Evolutionary conservation across 2,329 filamentous ascomycete genomes (phyloP), one percentile per base, ranked within the genome.

Genomic region (Colletotrichum sp.): DNA sequence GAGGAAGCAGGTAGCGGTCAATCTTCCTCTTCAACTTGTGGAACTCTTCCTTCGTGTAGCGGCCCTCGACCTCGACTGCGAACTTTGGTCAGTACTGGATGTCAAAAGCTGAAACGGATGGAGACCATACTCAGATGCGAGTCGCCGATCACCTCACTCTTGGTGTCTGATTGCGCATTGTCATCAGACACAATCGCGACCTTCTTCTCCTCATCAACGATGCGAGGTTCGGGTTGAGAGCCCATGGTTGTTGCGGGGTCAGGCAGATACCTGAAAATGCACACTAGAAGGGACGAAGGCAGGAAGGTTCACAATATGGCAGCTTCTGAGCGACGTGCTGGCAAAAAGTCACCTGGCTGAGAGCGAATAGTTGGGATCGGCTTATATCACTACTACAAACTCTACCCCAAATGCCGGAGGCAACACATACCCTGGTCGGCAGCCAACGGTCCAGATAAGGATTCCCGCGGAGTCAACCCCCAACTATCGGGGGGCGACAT

Each of bases 1-100:
- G 78, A 2, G 87, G 87, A 1, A 88, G 82, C 18, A 89, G 80
- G 73, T 85, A 88, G n/a, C 81, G 81, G 76, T 89, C 87, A 21
- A 87, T 83, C 77, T 88, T 88, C 34, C 80, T 80, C 77, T 83
- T 84, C 15, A 87, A 78, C 59, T 81, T 83, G 68, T 82, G 83
- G 74, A 85, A 87, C 71, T 87, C 77, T 55, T 86, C 82, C 2
- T 85, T 83, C 4, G 84, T 83, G 72, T 85, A 86, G 34, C 71
- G 77, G 7, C 28, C 75, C 63, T 77, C 75, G n/a, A 71, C 60
- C 9, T 67, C 55, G 26, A 77, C 75, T 77, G 32, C 6, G 9
- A 13, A 30, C 7, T 9, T 28, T 16, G 7, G 2, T 26, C 7
- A 69, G 60, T n/a, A 71, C 30, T 16, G 30, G 44, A 6, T 10